Conservation (phyloP, 768 basidiomycete genomes). For the Russula olivacea region DNA sequence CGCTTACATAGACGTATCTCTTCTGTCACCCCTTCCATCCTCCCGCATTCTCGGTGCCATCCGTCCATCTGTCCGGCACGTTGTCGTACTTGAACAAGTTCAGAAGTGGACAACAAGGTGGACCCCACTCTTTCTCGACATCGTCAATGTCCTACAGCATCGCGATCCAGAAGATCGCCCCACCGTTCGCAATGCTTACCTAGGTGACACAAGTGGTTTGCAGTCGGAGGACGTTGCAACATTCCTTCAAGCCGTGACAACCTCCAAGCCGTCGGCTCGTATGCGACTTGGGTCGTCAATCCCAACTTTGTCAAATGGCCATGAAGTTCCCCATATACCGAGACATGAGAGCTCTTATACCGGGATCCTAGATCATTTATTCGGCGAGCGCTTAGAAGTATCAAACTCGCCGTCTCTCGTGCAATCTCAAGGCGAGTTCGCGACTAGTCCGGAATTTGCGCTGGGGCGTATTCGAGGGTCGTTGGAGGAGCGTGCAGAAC, state of each 20-base stretch:
- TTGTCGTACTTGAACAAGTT: constrained; percentile 81
- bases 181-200: constrained; percentile 52
- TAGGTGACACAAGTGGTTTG: constrained; percentile 45
- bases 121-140: constrained; percentile 82
- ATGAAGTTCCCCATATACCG: constrained; percentile 60
- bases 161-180: constrained; percentile 45
- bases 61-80: constrained; percentile 54
- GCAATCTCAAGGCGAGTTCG: constrained; percentile 58
- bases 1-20: constrained; percentile 55
- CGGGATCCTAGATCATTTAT: constrained; percentile 77
- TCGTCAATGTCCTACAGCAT: constrained; percentile 65
- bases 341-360: constrained; percentile 90
- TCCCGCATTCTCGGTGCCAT: constrained; percentile 52
- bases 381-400: constrained; percentile 73
- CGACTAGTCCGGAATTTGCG: constrained; percentile 92
- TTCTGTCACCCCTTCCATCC: constrained; percentile 63
- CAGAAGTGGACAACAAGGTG: constrained; percentile 74
- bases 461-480: constrained; percentile 86
- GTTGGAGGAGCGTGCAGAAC: constrained; percentile 64
- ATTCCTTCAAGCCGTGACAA: constrained; percentile 43
- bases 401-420: constrained; percentile 78
- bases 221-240: constrained; percentile 43
- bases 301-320: constrained; percentile 28
- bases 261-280: constrained; percentile 36
- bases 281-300: constrained; percentile 45